Base-by-base conservation (phyloP, 306 rosid genomes). In the Pterocarpus macrocarpus region DNA sequence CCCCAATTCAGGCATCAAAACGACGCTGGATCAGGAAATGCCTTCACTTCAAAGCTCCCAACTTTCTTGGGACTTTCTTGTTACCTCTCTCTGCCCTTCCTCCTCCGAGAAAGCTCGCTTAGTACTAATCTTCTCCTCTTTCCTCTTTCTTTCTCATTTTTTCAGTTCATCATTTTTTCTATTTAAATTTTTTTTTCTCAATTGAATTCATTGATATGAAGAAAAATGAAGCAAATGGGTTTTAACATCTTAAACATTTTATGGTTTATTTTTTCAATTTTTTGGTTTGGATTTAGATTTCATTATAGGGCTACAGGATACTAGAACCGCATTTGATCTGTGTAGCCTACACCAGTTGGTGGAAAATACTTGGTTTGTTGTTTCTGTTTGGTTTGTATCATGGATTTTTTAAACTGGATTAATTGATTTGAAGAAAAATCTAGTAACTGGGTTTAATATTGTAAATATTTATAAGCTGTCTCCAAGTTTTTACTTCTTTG, bases 101-200 rank as follows among this genome's bases (percentile, higher is more conserved):
- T 87, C 91, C 73, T 85, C 85, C 2, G 73, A 77, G n/a, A 91
- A 87, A 82, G 83, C 90, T 17, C 88, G 61, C 61, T 69, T 89
- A 90, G 94, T 89, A 90, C 72, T 73, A 45, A 33, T 73, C 30
- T 55, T 66, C 50, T 28, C 39, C 28, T 22, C 28, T 22, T 22
- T 28, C 39, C 28, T 22, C 28, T 22, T 22, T 22, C 28, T 22
- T 22, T 70, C 63, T 10, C 38, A 9, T 3, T 63, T 77, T 44
- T 13, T 45, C 17, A 1, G 58, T 9, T 63, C 64, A 33, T 62
- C 10, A 4, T 41, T 74, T 30, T 57, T 16, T 39, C 2, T 2
- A 34, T 33, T 11, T 10, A 33, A 12, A 5, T 58, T 28, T 1
- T 22, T 22, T 38, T 41, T 30, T 52, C 30, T 52, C 30, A 59